Evolutionary conservation across 768 basidiomycete species (phyloP).

Genomic region (Cystofilobasidium bisporidii): DNA sequence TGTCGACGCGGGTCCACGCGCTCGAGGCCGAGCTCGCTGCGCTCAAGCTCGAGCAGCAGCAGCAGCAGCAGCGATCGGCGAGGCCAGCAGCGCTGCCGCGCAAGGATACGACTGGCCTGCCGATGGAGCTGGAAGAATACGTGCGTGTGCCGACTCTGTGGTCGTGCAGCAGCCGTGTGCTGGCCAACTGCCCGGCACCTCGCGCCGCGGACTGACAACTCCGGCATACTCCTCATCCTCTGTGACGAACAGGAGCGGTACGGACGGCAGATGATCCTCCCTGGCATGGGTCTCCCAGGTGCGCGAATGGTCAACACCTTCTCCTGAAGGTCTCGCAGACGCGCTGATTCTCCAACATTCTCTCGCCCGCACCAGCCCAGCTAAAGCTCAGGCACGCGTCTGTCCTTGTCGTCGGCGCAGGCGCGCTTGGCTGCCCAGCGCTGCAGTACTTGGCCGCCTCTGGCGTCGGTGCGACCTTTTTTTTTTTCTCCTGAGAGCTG

Average conservation of each 20-base stretch:
- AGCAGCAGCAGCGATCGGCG: background rate
- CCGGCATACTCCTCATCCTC: too few relatives aligned
- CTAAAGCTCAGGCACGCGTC: constrained; percentile 64
- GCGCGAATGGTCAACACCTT: too few relatives aligned
- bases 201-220: too few relatives aligned
- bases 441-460: constrained; percentile 87
- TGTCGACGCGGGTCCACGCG: constrained; percentile 6
- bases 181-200: background rate
- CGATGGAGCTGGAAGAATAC: constrained; percentile 25
- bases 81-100: constrained; percentile 2
- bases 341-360: too few relatives aligned
- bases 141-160: too few relatives aligned
- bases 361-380: too few relatives aligned
- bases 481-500: too few relatives aligned
- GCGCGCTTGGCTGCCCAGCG: constrained; percentile 90
- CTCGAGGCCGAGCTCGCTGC: constrained; percentile 17
- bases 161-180: too few relatives aligned
- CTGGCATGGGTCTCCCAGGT: constrained; percentile 80
- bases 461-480: constrained; percentile 82
- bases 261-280: constrained; percentile 92
- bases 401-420: constrained; percentile 83
- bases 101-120: constrained; percentile 8
- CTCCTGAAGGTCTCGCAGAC: too few relatives aligned
- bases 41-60: constrained; percentile 3
- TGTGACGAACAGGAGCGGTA: constrained; percentile 48